Evolutionary conservation across 306 rosid species (phyloP), one percentile per base, ranked within the genome.

Genomic region (Gynostemma pentaphyllum): DNA sequence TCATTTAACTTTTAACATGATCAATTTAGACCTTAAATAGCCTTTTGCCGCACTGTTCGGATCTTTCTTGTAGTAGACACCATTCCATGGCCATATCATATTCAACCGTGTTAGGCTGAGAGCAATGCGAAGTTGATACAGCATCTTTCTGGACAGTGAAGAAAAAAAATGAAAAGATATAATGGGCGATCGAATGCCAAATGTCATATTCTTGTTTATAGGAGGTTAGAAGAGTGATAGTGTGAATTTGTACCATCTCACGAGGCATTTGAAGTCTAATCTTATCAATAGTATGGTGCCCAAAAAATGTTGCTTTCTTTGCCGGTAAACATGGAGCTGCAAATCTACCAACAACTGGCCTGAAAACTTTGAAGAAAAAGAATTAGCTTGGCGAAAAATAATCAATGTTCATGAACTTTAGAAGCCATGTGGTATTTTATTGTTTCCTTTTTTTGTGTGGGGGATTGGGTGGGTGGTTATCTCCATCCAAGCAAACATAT

Each of bases 291-390:
- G 44, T 69, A 70, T 79, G 69, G 75, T 94, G 99, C 62, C 95
- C 97, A 72, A 65, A 72, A 74, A 80, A 94, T 13, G 29, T n/a
- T 62, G 78, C 76, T 68, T 80, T 86, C 84, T 76, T 86, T 51
- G 74, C 80, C 12, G 73, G 76, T 66, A 85, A 69, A 70, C 64
- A 75, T 53, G 90, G 86, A 66, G 24, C 19, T 63, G 77, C 78
- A 46, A 73, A 7, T 56, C 82, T 82, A 69, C 81, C 97, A 70
- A 86, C 76, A 52, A 92, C 90, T 18, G 86, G 94, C 41, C 99
- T 88, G 78, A 30, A 66, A 68, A 51, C 22, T 49, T 11, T 37
- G 7, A 6, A 44, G 30, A n/a, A 39, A 27, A 44, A 32, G 23
- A 44, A 3, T 69, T 47, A 39, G 61, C 40, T 41, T 26, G 26